Percentiles rank a stretch among this genome's conserved stretches.
These are phyloP conservation scores for Cyclospora cayetanensis DNA, from an alignment of 169 alveolate genomes.

Conservation along the genomic window DNA sequence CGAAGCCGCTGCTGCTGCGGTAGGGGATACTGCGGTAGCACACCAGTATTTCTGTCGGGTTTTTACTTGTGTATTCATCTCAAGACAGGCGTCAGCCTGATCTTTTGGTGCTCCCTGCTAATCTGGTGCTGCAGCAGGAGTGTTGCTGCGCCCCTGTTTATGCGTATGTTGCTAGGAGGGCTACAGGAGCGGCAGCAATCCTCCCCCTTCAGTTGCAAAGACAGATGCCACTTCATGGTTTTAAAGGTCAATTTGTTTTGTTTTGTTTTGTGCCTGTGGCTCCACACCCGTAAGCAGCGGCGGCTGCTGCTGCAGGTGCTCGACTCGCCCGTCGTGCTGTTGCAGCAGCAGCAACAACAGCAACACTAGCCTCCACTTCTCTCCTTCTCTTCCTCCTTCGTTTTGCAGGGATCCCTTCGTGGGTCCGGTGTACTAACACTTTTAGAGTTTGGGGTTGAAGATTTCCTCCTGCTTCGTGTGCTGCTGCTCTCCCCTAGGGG, in stretches of 20 bases:
- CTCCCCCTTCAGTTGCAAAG: conserved; percentile 33
- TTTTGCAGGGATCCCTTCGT: conserved; percentile 3
- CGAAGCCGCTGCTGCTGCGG: conserved; percentile 49
- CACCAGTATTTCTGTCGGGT: conserved; percentile 40
- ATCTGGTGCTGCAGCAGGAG: conserved; percentile 54
- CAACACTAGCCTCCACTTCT: conserved; percentile 32
- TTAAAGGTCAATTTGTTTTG: conserved; percentile 24
- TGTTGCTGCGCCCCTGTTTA: conserved; percentile 32
- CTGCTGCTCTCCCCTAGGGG: conserved; percentile 44
- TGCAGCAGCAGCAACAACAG: conserved; percentile 10
- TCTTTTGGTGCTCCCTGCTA: conserved; percentile 37
- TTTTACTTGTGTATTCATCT: conserved; percentile 7
- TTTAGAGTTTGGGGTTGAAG: not conserved
- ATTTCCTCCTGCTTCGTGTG: not conserved
- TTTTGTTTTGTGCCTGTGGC: conserved; percentile 20
- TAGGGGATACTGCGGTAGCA: conserved; percentile 38
- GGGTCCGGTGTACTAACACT: not conserved
- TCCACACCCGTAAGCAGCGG: not conserved
- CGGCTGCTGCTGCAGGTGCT: conserved; percentile 35
- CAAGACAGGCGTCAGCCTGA: conserved; percentile 48
- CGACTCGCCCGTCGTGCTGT: conserved; percentile 25
- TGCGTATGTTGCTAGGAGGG: conserved; percentile 4
- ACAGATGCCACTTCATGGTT: conserved; percentile 9
- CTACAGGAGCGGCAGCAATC: conserved; percentile 36
- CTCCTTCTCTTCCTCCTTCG: conserved; percentile 9